Base-by-base conservation (phyloP, 2,329 filamentous ascomycete genomes). In the Aspergillus thermomutatus region DNA sequence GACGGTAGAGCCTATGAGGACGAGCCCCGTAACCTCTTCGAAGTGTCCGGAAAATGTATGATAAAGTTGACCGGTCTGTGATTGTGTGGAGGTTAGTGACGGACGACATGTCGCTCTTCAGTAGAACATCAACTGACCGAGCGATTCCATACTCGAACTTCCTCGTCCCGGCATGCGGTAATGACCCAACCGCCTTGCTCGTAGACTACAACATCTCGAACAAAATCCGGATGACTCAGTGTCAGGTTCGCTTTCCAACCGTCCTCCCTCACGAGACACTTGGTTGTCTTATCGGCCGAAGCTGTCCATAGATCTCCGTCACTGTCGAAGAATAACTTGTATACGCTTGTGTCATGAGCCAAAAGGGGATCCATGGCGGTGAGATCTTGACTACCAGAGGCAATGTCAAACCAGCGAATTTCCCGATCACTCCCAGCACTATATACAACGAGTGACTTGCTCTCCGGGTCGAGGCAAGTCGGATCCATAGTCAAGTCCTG, bases 321-420 rank as follows among this genome's bases (percentile, higher is more conserved):
- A 4, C 75, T 74, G 61, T 92, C 88, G 65, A 96, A 96, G 21
- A 83, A 78, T 14, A 97, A 77, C 62, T 84, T 87, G 75, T 96
- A 95, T 9, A 99, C 86, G 63, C 89, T 94, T 0, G 94, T 99
- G 64, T 97, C 91, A 73, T 99, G 94, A 60, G 88, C 88, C 49
- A 88, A 75, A 51, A 97, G 87, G 1, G 83, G 68, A 74, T 71
- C 87, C 76, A 58, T 83, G 83, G 68, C 87, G 83, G 62, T 85
- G 86, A 71, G 52, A n/a, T 69, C 66, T 41, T 66, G 64, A 41
- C 66, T 70, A 49, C 58, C 71, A 21, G 54, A 55, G 27, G 71
- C 64, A 17, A 77, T 58, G 55, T 66, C 61, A 57, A 76, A 97
- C 28, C 87, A 84, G 19, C 91, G 86, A 60, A 97, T 92, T 64